These are phyloP conservation scores for Psilocybe cubensis DNA, from an alignment of 768 basidiomycete genomes.

Conservation along the genomic window DNA sequence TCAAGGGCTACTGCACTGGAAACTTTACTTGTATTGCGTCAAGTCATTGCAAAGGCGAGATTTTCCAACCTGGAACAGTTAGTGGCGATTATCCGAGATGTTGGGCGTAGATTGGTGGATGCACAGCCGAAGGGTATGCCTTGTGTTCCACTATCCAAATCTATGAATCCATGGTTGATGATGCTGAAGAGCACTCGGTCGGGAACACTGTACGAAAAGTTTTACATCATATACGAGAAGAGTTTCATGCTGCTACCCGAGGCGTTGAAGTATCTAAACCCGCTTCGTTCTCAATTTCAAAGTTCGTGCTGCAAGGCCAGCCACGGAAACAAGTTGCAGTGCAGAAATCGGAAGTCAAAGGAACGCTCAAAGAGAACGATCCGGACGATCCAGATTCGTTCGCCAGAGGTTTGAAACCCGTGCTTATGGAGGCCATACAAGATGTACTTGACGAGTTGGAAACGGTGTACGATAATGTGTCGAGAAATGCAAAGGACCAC, in stretches of 20 bases:
- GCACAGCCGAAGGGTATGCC: constrained; percentile 92
- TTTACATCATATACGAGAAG: constrained; percentile 92
- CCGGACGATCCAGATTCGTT: constrained; percentile 80
- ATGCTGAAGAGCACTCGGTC: constrained; percentile 80
- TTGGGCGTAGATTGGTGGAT: constrained; percentile 81
- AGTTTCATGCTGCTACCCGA: constrained; percentile 81
- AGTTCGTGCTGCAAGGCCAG: constrained; percentile 83
- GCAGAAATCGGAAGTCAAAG: constrained; percentile 54
- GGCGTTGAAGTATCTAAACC: constrained; percentile 40
- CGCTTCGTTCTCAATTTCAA: constrained; percentile 71
- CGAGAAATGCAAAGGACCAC: constrained; percentile 93
- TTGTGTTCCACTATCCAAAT: background rate
- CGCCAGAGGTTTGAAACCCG: constrained; percentile 81
- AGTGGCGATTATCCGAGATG: constrained; percentile 73
- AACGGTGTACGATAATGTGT: constrained; percentile 93
- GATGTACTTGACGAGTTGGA: constrained; percentile 96
- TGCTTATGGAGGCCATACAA: constrained; percentile 95
- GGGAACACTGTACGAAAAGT: constrained; percentile 95
- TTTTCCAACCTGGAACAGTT: constrained; percentile 90
- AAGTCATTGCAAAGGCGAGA: constrained; percentile 85
- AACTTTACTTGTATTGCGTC: constrained; percentile 85
- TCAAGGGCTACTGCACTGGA: constrained; percentile 89
- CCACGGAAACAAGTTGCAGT: constrained; percentile 54
- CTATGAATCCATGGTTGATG: background rate
- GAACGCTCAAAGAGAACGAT: constrained; percentile 69